Evolutionary conservation across 2,329 filamentous ascomycete genomes (phyloP), one percentile per base, ranked within the genome.

Genomic region (Colletotrichum liaoningense): DNA sequence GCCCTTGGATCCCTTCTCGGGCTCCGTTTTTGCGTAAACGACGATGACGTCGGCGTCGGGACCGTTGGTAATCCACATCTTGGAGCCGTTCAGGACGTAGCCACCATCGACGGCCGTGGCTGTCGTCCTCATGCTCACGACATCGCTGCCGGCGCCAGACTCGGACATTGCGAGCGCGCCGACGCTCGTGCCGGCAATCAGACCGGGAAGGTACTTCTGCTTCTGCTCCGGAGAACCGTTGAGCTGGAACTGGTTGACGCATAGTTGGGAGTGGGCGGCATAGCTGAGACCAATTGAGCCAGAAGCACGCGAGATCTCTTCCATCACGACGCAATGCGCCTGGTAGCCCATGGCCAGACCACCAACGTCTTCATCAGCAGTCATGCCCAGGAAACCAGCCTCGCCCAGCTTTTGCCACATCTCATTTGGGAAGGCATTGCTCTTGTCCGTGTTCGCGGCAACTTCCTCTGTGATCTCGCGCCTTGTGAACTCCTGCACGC

Each of bases 11-110:
- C 87, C 95, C 74, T 90, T 92, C 14, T 92, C 89, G 1, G 95
- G 95, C 71, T 92, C 89, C 1, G 96, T 98, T 87, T 98, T 98
- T 67, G 96, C 96, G 82, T 99, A 99, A n/a, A 99, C 95, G 67
- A 99, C 91, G 68, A 98, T 92, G 55, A 93, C 88, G 82, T 98
- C 90, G n/a, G 97, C 97, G 81, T 98, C 95, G 0, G 96, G 96
- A 5, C 96, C 94, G 83, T 99, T 99, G 75, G 96, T 99, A 81
- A 99, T 99, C 96, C 96, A 99, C 96, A 98, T 98, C 88, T 99
- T 98, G 74, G 93, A 94, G 38, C 95, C 96, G 79, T 95, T 95
- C 68, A 99, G 86, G 24, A 95, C 75, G 82, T 93, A 98, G 33
- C 96, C 96, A 46, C 95, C 95, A 78, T 97, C 93, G 12, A 94